phyloP scores from a whole-genome alignment of 2,329 filamentous ascomycete species.

The Juglanconis oblonga region DNA sequence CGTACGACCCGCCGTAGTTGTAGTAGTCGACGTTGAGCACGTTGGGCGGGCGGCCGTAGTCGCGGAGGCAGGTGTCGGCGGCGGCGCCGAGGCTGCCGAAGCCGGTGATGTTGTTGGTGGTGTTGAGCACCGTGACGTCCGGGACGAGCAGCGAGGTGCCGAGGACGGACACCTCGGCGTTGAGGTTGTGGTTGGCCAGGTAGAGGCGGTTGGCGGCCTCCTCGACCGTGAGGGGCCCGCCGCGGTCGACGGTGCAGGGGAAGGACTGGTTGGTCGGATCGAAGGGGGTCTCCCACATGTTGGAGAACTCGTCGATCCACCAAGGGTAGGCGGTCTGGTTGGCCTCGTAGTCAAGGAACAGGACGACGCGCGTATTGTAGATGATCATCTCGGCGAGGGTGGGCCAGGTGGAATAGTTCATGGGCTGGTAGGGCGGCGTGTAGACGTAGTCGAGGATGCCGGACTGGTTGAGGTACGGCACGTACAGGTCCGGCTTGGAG shows the following conservation, averaged over 20 bases:
- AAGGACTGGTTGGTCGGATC: constrained; percentile 64
- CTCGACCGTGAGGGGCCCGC: constrained; percentile 49
- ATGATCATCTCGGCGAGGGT: constrained; percentile 76
- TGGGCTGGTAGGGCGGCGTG: constrained; percentile 63
- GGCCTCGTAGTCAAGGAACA: constrained; percentile 83
- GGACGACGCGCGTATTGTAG: constrained; percentile 65
- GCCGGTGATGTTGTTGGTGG: constrained; percentile 67
- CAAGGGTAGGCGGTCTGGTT: constrained; percentile 77
- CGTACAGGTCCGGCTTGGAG: constrained; percentile 61
- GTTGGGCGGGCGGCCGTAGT: constrained; percentile 70
- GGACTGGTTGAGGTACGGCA: constrained; percentile 64
- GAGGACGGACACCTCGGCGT: constrained; percentile 69
- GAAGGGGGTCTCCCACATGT: constrained; percentile 91
- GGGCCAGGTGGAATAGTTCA: constrained; percentile 77
- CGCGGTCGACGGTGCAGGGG: constrained; percentile 76
- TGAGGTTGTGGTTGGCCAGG: constrained; percentile 88
- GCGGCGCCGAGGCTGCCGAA: constrained; percentile 64
- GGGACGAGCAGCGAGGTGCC: constrained; percentile 66
- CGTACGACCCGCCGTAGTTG: constrained; percentile 57
- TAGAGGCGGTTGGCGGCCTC: constrained; percentile 65
- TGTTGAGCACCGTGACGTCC: constrained; percentile 65
- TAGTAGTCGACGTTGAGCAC: constrained; percentile 85
- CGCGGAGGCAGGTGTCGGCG: constrained; percentile 56
- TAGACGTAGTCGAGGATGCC: constrained; percentile 75
- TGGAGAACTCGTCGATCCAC: constrained; percentile 81